A percentile compares a stretch with the other conserved stretches of the same genome.
Conservation (phyloP, 805 yeast genomes). For the Saccharomyces eubayanus region DNA sequence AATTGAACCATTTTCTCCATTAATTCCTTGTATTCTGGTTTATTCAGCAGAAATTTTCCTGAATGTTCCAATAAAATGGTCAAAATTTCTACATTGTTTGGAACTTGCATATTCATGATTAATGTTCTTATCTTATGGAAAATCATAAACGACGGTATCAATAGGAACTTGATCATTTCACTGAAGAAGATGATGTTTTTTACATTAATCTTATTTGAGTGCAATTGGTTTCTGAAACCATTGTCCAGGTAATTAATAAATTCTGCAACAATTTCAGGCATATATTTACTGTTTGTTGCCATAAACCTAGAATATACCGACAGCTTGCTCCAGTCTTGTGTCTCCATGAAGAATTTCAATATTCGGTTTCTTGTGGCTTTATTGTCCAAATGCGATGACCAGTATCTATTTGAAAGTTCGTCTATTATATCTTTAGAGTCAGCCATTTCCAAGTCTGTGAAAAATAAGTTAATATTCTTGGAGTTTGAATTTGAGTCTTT, state of each 20-base stretch:
- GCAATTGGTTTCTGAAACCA: slow-evolving; percentile 54
- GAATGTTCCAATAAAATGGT: slow-evolving; percentile 64
- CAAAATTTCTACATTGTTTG: slow-evolving; percentile 60
- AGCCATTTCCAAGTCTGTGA: slow-evolving; percentile 37
- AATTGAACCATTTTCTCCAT: slow-evolving; percentile 58
- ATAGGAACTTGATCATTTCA: slow-evolving; percentile 68
- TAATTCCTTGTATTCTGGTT: slow-evolving; percentile 46
- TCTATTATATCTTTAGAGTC: slow-evolving; percentile 44
- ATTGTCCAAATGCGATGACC: slow-evolving; percentile 48
- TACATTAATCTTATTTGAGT: slow-evolving; percentile 44
- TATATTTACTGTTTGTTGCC: slow-evolving; percentile 44
- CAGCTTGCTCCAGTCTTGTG: slow-evolving; percentile 38
- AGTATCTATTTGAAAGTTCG: slow-evolving; percentile 38
- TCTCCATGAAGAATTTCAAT: slow-evolving; percentile 45
- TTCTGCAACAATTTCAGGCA: slow-evolving; percentile 45
- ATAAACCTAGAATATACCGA: slow-evolving; percentile 58
- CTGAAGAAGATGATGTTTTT: slow-evolving; percentile 54
- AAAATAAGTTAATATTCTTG: slow-evolving; percentile 37
- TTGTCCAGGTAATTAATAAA: slow-evolving; percentile 47
- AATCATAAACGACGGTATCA: slow-evolving; percentile 61
- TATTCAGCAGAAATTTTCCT: slow-evolving; percentile 55
- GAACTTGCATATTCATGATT: slow-evolving; percentile 42
- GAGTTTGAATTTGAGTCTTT: slow-evolving; percentile 27
- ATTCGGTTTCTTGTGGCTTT: slow-evolving; percentile 65
- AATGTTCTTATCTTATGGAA: slow-evolving; percentile 65